Evolutionary conservation across 2,329 filamentous ascomycete genomes (phyloP).

Genomic region (Periconia sp.): DNA sequence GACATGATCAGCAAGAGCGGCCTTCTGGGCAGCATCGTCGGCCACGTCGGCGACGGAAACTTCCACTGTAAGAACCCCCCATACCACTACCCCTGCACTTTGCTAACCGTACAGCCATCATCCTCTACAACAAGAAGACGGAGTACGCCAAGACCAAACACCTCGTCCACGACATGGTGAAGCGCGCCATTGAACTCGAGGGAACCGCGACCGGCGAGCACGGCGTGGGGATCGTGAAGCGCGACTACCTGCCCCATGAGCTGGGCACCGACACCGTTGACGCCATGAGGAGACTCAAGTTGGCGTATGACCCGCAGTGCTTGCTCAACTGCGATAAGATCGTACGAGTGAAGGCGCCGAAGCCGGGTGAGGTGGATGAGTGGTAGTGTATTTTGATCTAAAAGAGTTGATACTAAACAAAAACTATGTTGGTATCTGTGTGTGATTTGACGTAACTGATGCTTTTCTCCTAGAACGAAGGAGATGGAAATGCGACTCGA

Average conservation of each 20-base stretch:
- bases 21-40: constrained; percentile 67
- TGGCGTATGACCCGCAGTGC: constrained; percentile 74
- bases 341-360: constrained; percentile 57
- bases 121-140: constrained; percentile 64
- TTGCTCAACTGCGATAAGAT: constrained; percentile 67
- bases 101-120: constrained; percentile 50
- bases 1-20: constrained; percentile 64
- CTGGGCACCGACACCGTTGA: constrained; percentile 74
- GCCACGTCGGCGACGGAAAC: constrained; percentile 75
- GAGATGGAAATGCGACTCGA: too few relatives aligned
- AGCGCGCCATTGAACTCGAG: constrained; percentile 80
- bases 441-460: too few relatives aligned
- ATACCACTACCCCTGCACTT: constrained; percentile 11
- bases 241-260: constrained; percentile 80
- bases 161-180: constrained; percentile 81
- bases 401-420: not conserved
- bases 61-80: constrained; percentile 60
- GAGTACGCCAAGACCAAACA: constrained; percentile 68
- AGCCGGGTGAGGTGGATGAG: constrained; percentile 51
- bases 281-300: constrained; percentile 83
- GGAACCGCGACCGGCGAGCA: constrained; percentile 86
- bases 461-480: too few relatives aligned
- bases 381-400: constrained; percentile 37
- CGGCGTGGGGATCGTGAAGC: constrained; percentile 80
- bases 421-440: too few relatives aligned